Conservation (phyloP, 345 rosid species). For the Salix viminalis region DNA sequence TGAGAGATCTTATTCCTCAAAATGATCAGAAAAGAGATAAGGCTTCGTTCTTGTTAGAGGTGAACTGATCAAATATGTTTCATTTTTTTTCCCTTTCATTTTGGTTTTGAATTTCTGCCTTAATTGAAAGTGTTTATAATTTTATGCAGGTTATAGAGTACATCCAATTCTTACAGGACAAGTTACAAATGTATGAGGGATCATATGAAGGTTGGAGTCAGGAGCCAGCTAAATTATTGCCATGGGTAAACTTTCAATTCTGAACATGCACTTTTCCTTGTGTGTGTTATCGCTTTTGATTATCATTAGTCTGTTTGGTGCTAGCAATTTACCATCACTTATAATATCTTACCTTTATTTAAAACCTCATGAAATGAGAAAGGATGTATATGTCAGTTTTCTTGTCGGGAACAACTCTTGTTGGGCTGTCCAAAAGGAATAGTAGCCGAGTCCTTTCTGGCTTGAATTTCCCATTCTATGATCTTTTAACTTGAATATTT, state of each 20-base stretch:
- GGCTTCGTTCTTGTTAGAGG: conserved; percentile 35
- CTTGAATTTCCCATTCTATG: background rate
- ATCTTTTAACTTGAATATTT: background rate
- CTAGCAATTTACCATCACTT: background rate
- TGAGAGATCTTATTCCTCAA: conserved; percentile 30
- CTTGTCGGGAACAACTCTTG: background rate
- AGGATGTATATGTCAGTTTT: background rate
- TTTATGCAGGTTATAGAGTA: conserved; percentile 32
- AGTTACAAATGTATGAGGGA: conserved; percentile 23
- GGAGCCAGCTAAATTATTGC: conserved; percentile 23
- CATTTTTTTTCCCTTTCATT: no score
- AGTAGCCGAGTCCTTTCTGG: no score
- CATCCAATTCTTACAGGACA: conserved; percentile 31
- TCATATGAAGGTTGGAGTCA: conserved; percentile 25
- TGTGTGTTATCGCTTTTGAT: background rate
- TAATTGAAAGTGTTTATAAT: background rate
- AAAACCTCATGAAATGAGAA: background rate
- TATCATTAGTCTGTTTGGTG: background rate
- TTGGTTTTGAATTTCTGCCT: background rate
- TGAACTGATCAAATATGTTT: background rate
- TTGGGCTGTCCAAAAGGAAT: background rate
- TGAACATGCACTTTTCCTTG: background rate
- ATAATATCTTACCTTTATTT: background rate
- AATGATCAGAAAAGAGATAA: conserved; percentile 37
- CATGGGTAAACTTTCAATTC: conserved; percentile 20